Percentiles rank a stretch among this genome's conserved stretches.
Evolutionary conservation across 139 green algal genomes (phyloP).

Genomic region (Ettlia oleoabundans): DNA sequence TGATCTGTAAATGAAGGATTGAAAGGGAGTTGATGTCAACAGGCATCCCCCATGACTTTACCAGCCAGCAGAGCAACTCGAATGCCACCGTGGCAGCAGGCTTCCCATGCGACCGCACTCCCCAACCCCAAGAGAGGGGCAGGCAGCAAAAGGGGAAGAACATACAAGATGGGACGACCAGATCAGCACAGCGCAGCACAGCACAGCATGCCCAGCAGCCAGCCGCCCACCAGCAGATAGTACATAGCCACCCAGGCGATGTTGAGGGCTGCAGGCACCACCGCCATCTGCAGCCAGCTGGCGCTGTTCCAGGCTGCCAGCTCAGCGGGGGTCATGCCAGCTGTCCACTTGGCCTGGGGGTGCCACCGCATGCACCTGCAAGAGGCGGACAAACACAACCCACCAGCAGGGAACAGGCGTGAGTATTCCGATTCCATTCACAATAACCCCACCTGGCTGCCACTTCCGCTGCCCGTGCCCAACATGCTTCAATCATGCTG

Average conservation of each 20-base stretch:
- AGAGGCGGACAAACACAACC: neutral
- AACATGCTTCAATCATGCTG: neutral
- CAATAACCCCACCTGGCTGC: neutral
- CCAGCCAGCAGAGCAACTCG: too few relatives aligned
- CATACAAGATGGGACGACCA: neutral
- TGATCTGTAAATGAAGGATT: too few relatives aligned
- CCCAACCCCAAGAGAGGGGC: too few relatives aligned
- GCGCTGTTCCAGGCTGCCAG: conserved; percentile 22
- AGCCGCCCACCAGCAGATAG: conserved; percentile 56
- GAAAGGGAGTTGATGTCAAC: too few relatives aligned
- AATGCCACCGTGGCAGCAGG: too few relatives aligned
- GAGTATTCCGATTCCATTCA: too few relatives aligned
- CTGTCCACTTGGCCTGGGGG: conserved; percentile 42
- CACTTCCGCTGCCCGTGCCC: too few relatives aligned
- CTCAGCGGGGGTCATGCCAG: neutral
- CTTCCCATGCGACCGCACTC: too few relatives aligned
- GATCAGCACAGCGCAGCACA: too few relatives aligned
- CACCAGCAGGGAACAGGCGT: neutral
- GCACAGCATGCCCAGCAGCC: neutral
- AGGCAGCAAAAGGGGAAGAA: too few relatives aligned
- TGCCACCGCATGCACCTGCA: conserved; percentile 71
- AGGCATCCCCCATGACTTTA: too few relatives aligned
- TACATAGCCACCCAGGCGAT: conserved; percentile 63
- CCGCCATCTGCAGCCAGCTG: conserved; percentile 51
- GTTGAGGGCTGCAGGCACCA: conserved; percentile 63